Base-by-base conservation (phyloP, 768 basidiomycete species). In the Hirschioporus abietinus region DNA sequence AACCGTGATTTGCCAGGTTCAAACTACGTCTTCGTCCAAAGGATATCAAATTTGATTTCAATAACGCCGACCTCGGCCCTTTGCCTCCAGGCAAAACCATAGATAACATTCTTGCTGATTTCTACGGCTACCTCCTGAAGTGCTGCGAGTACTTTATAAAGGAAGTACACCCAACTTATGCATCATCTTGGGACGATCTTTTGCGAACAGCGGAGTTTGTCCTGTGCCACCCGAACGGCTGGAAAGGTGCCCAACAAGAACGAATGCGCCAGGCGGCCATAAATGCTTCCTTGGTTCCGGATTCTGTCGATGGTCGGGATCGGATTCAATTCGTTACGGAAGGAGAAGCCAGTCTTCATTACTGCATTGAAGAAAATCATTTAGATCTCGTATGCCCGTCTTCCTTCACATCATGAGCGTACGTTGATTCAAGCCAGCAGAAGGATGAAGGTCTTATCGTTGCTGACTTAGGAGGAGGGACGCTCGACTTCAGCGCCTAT, bases 381-480 rank as follows among this genome's bases (percentile, higher is more conserved):
- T 71, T 73, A 0, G 69, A 71, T 27, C 71, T 72, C 63, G 71
- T 71, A 23, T 65, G 58, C 12, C 12, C 70, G 1, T 30, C 68
- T 34, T n/a, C 63, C 60, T 1, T 18, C 92, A 90, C 90, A 30
- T 52, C 42, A 12, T 15, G 26, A 17, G 64, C 0, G 24, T 36
- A 0, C n/a, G 35, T 62, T 66, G 71, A 35, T 71, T 30, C 8
- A 4, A 6, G 18, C 8, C 30, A 30, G 58, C 68, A 85, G 83
- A 75, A 73, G 17, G 81, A 80, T 17, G 72, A 83, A 60, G 83
- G 82, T 0, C 75, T 86, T 2, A 75, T 85, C 66, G 77, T 88
- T 35, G 81, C 88, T n/a, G 86, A 88, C 66, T 85, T 86, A 2
- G 87, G 87, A 7, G 86, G 86, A 58, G 87, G 86, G 23, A 89